A percentile compares a stretch with the other conserved stretches of the same genome.
phyloP scores from a whole-genome alignment of 805 yeast genomes.

The Candida glaebosa region DNA sequence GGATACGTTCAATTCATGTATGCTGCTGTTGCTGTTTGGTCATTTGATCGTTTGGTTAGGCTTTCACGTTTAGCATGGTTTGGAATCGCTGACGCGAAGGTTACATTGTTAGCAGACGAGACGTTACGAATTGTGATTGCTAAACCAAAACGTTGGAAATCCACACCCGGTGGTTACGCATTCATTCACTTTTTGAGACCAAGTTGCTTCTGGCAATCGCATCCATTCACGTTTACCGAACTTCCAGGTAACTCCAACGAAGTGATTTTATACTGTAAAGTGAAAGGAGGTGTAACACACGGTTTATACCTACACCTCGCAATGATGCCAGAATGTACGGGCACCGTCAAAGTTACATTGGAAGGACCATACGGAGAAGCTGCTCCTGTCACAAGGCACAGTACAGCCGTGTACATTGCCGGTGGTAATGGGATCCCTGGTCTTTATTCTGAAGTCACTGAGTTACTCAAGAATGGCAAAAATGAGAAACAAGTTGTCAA shows the following conservation, averaged over 20 bases:
- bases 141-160: constrained; percentile 45
- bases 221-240: constrained; percentile 40
- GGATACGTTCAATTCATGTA: constrained; percentile 20
- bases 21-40: constrained; percentile 36
- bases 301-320: constrained; percentile 22
- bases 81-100: constrained; percentile 33
- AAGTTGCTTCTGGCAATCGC: constrained; percentile 43
- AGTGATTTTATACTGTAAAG: constrained; percentile 45
- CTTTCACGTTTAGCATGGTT: constrained; percentile 26
- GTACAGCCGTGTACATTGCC: constrained; percentile 25
- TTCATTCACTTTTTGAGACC: constrained; percentile 38
- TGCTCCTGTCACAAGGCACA: constrained; percentile 28
- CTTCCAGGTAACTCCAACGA: constrained; percentile 29
- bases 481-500: constrained; percentile 15
- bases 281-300: constrained; percentile 53
- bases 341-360: constrained; percentile 26
- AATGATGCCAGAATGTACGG: constrained; percentile 20
- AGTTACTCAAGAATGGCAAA: constrained; percentile 21
- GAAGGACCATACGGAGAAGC: constrained; percentile 41
- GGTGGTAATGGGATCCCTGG: constrained; percentile 45
- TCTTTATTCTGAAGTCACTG: constrained; percentile 27
- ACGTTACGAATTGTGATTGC: constrained; percentile 39
- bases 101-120: constrained; percentile 34
- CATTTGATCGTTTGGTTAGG: constrained; percentile 31
- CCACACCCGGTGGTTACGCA: constrained; percentile 37